phyloP scores from a whole-genome alignment of 176 grass and related monocot species.

The Metroxylon sagu region DNA sequence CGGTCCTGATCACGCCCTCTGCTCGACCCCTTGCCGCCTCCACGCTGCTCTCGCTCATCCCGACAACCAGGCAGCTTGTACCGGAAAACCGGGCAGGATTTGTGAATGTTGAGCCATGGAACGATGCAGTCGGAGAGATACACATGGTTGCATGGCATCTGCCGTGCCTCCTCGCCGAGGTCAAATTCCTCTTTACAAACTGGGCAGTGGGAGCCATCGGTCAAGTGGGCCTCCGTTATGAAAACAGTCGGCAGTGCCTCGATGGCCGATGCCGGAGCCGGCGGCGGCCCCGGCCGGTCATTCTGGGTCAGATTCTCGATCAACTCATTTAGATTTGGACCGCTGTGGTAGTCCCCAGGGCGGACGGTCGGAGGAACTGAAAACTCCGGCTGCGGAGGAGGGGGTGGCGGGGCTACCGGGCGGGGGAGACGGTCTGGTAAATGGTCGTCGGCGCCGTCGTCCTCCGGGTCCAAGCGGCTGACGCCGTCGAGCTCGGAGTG shows the following conservation, averaged over 20 bases:
- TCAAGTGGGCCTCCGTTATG: slow-evolving; percentile 53
- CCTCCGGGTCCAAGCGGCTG: background rate
- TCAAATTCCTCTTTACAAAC: slow-evolving; percentile 99
- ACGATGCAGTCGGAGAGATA: slow-evolving; percentile 95
- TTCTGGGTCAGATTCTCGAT: slow-evolving; percentile 77
- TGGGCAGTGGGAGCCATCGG: slow-evolving; percentile 79
- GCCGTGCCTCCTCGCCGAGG: slow-evolving; percentile 60
- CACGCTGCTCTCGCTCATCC: no score
- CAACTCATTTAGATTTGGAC: slow-evolving; percentile 50
- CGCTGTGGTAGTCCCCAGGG: slow-evolving; percentile 57
- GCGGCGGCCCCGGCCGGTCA: slow-evolving; percentile 60
- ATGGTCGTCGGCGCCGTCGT: background rate
- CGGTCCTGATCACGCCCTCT: background rate
- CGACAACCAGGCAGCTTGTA: slow-evolving; percentile 42
- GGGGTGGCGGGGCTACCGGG: background rate
- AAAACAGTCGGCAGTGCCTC: slow-evolving; percentile 73
- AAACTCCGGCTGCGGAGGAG: background rate
- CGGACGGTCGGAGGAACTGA: slow-evolving; percentile 20
- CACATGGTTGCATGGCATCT: slow-evolving; percentile 95
- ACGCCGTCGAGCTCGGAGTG: slow-evolving; percentile 5
- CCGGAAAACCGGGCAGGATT: slow-evolving; percentile 91
- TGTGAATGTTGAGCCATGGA: slow-evolving; percentile 93
- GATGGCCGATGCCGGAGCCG: slow-evolving; percentile 56
- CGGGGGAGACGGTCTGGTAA: background rate
- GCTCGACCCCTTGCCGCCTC: background rate